Conservation (phyloP, 306 rosid species). For the cucumber (Cucumis sativus) region Cucumber_9930_V3 NC_026657.2:32229001-32229500, state of each 20-base stretch:
- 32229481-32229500: conserved; percentile 77
- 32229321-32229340: not conserved
- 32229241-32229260: conserved; percentile 98
- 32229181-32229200: conserved; percentile 54
- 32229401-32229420: conserved; percentile 99
- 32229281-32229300: not conserved
- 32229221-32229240: conserved; percentile 83
- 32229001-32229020: not conserved
- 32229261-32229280: not conserved
- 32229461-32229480: conserved; percentile 99
- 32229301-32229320: not conserved
- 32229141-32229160: conserved; percentile 84
- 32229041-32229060: not conserved
- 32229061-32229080: not conserved
- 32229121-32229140: conserved; percentile 10
- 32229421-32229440: conserved; percentile 99
- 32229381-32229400: conserved; percentile 37
- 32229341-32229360: not conserved
- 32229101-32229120: not conserved
- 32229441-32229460: conserved; percentile 98
- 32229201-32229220: conserved; percentile 65
- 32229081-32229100: not conserved
- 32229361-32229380: conserved; percentile 22
- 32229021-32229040: not conserved
- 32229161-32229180: conserved; percentile 87